Evolutionary conservation across 2,329 filamentous ascomycete species (phyloP), one percentile per base, ranked within the genome.

Genomic region (Juglanconis sp.): DNA sequence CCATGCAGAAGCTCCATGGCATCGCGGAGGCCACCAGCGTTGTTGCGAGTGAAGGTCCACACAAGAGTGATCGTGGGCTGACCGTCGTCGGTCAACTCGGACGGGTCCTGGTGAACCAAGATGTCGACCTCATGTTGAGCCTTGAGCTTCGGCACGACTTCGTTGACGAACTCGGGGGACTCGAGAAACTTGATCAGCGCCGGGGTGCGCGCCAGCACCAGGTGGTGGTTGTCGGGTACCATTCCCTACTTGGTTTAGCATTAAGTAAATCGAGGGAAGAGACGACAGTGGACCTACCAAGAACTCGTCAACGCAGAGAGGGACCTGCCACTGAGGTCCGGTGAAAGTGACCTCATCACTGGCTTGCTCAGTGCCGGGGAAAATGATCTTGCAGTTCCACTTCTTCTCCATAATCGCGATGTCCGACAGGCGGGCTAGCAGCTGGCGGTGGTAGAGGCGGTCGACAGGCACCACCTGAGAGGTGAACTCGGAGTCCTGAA

Each of bases 341-440:
- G 92, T 96, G 61, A 99, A 92, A 17, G 90, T 96, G 56, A 99
- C 92, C 70, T 96, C 90, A 70, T 99, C 95, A 72, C 94, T 98
- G 30, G 95, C 95, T 76, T 96, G 90, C 74, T 99, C 95, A 9
- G 95, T 98, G 77, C 93, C 96, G 7, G 95, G 95, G 72, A 99
- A 99, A 67, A 92, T 91, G 71, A 99, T 96, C 80, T 98, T 98
- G 87, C 95, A 99, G 75, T 98, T 98, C 89, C 93, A 98, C 77
- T 96, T 97, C 82, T 96, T 96, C 79, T 99, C 95, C 55, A 99
- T 82, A 68, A 95, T 91, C 66, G 98, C 94, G 60, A 99, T 92
- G 70, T 97, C 91, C 49, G 85, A 81, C 65, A 98, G 88, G 62
- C 93, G 91, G 62, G 91, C 85, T 72, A 99, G 89, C 63, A 99